Conservation (phyloP, 352 stramenopile genomes). For the Globisporangium apiculatum region DNA sequence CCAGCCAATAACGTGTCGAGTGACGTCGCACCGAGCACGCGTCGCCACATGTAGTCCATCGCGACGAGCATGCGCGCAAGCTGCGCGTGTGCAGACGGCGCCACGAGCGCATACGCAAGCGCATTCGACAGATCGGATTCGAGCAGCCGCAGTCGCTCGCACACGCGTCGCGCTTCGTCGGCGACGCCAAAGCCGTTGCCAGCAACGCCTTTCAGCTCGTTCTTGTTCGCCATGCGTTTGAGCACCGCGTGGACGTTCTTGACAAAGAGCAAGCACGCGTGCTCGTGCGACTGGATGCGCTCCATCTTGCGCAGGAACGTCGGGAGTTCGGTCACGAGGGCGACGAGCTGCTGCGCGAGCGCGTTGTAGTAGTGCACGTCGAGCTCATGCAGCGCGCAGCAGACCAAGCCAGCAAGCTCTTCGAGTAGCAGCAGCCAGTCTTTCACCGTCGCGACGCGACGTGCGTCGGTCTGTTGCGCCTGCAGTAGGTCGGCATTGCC, state of each 20-base stretch:
- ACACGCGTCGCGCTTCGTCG: slow-evolving; percentile 23
- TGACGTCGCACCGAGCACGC: slow-evolving; percentile 17
- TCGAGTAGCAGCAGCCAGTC: slow-evolving; percentile 37
- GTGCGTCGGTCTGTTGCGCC: neutral
- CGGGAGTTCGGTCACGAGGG: slow-evolving; percentile 24
- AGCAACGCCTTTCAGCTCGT: slow-evolving; percentile 37
- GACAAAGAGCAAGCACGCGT: slow-evolving; percentile 28
- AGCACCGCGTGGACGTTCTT: slow-evolving; percentile 38
- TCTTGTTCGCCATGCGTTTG: slow-evolving; percentile 30
- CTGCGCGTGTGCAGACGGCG: slow-evolving; percentile 12
- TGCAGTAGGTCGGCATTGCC: neutral
- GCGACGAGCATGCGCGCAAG: slow-evolving; percentile 25
- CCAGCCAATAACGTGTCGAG: slow-evolving; percentile 26
- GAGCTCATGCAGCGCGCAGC: slow-evolving; percentile 31
- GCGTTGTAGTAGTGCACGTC: slow-evolving; percentile 30
- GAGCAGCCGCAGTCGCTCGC: slow-evolving; percentile 17
- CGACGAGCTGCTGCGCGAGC: slow-evolving; percentile 21
- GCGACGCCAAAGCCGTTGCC: slow-evolving; percentile 27
- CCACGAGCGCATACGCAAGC: slow-evolving; percentile 17
- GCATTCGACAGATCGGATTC: slow-evolving; percentile 16
- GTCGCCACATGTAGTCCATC: slow-evolving; percentile 37
- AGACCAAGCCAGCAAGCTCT: slow-evolving; percentile 30
- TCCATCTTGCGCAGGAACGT: slow-evolving; percentile 37
- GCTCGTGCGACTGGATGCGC: slow-evolving; percentile 18
- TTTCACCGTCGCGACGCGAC: slow-evolving; percentile 1